phyloP scores from a whole-genome alignment of 495 filamentous ascomycete species.

The Penicillium antarcticum region DNA sequence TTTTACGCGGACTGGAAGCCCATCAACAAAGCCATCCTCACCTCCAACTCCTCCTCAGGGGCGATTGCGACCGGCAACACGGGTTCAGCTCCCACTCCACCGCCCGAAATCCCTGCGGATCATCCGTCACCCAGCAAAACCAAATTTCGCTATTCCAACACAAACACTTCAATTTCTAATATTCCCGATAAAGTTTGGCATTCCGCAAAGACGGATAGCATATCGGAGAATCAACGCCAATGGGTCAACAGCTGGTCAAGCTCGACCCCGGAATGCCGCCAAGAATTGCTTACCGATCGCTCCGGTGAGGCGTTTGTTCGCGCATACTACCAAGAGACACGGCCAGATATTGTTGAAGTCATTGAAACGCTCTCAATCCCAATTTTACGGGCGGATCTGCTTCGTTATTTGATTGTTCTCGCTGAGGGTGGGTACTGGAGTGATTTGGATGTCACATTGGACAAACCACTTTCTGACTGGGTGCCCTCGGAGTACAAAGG shows the following conservation, averaged over 20 bases:
- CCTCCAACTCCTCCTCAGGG: not conserved
- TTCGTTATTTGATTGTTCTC: conserved; percentile 57
- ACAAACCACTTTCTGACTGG: conserved; percentile 47
- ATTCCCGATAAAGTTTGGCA: conserved; percentile 28
- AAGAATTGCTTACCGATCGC: conserved; percentile 34
- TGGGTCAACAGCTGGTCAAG: conserved; percentile 26
- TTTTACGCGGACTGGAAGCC: too few species aligned
- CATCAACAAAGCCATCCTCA: too few species aligned
- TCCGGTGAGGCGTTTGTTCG: conserved; percentile 26
- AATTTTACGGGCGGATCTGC: conserved; percentile 53
- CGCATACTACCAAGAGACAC: conserved; percentile 20
- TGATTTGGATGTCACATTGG: conserved; percentile 56
- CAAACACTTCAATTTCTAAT: not conserved
- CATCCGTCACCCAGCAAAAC: not conserved
- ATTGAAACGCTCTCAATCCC: conserved; percentile 40
- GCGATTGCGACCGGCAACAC: not conserved
- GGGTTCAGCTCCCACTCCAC: not conserved
- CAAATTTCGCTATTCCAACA: not conserved
- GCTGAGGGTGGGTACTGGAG: conserved; percentile 56
- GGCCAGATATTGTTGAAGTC: conserved; percentile 39
- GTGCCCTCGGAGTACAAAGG: conserved; percentile 47
- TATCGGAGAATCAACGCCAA: conserved; percentile 19
- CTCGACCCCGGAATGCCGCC: conserved; percentile 21
- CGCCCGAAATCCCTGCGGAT: too few species aligned
- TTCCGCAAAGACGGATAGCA: conserved; percentile 10